A percentile compares a stretch with the other conserved stretches of the same genome.
These are phyloP conservation scores for Cercospora zeina DNA, from an alignment of 2,329 filamentous ascomycete species.

Conservation along the genomic window DNA sequence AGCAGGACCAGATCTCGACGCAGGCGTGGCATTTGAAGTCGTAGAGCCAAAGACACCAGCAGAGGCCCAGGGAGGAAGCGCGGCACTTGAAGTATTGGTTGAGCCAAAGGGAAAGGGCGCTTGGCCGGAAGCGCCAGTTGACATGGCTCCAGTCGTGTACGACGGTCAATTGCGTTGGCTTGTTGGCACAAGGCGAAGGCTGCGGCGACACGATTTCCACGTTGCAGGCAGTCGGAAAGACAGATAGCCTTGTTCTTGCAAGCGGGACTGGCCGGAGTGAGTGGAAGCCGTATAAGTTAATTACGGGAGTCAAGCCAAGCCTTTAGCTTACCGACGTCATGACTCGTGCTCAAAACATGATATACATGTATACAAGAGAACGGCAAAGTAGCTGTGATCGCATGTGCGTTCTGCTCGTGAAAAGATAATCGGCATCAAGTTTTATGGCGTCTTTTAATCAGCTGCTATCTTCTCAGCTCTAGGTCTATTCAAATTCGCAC, in stretches of 20 bases:
- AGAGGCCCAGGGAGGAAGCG: too few relatives aligned
- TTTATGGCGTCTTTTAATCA: neutral
- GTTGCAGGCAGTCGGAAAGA: too few relatives aligned
- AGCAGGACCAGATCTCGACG: neutral
- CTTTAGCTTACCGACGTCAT: too few relatives aligned
- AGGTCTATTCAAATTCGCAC: neutral
- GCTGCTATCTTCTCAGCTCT: neutral
- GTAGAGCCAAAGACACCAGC: neutral
- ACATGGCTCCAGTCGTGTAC: too few relatives aligned
- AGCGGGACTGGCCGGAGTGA: too few relatives aligned
- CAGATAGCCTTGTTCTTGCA: too few relatives aligned
- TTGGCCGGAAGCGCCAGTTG: too few relatives aligned
- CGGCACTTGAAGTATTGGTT: neutral
- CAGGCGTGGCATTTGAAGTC: neutral
- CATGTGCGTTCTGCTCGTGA: neutral
- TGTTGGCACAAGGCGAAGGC: neutral
- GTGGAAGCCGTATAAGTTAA: too few relatives aligned
- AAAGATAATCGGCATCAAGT: neutral
- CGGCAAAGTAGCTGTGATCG: neutral
- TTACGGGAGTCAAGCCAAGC: too few relatives aligned
- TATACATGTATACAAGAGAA: too few relatives aligned
- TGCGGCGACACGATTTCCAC: too few relatives aligned
- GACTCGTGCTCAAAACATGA: too few relatives aligned
- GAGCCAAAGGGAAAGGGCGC: neutral
- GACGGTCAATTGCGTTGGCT: neutral